Conservation (phyloP, 192 early-diverging fungal genomes). For the Coemansia sp. region DNA sequence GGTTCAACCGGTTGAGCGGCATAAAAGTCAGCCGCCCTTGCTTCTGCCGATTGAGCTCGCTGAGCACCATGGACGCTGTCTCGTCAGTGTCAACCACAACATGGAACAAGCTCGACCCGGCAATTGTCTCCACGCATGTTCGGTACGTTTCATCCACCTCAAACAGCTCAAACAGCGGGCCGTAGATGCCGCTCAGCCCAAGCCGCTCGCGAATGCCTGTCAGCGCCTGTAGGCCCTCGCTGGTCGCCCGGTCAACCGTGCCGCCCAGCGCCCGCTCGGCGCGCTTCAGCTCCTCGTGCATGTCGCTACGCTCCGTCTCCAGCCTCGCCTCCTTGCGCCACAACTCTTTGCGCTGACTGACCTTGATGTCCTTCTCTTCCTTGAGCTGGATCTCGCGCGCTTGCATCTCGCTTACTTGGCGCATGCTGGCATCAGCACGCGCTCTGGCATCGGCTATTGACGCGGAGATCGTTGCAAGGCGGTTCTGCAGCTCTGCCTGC, state of each 20-base stretch:
- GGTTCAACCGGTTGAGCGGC: conserved; percentile 84
- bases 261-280: conserved; percentile 67
- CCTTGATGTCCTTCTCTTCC: conserved; percentile 37
- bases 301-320: conserved; percentile 60
- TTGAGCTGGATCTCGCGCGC: conserved; percentile 36
- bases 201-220: conserved; percentile 61
- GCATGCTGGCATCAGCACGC: conserved; percentile 14
- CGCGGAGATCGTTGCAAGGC: conserved; percentile 18
- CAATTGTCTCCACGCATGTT: conserved; percentile 86
- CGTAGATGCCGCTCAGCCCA: conserved; percentile 73
- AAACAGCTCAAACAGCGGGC: conserved; percentile 89
- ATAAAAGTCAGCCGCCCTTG: conserved; percentile 90
- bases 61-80: conserved; percentile 74
- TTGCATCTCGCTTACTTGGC: conserved; percentile 33
- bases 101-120: conserved; percentile 85
- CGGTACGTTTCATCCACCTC: conserved; percentile 77
- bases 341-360: conserved; percentile 58
- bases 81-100: conserved; percentile 92
- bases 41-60: conserved; percentile 49
- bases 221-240: conserved; percentile 72
- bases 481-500: conserved; percentile 17
- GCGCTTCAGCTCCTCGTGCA: conserved; percentile 69
- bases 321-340: conserved; percentile 86
- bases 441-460: conserved; percentile 23
- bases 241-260: conserved; percentile 80